phyloP scores from a whole-genome alignment of 768 basidiomycete species.

The Mycena epipterygia region DNA sequence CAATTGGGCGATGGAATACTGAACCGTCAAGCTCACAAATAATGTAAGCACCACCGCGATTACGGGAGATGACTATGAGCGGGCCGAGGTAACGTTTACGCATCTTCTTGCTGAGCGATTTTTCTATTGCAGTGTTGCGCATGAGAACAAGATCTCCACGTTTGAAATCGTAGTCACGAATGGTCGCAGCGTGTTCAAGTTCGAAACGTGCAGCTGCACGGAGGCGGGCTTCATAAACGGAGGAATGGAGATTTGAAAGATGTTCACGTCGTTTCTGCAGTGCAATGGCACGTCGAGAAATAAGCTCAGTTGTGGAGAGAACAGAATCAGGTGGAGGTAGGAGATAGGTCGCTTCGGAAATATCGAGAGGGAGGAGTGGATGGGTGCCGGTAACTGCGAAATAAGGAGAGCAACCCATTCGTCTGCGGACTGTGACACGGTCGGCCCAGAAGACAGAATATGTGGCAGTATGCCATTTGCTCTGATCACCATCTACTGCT shows the following conservation, averaged over 20 bases:
- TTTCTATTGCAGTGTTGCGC: too few relatives aligned
- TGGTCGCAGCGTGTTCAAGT: constrained; percentile 35
- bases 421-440: constrained; percentile 31
- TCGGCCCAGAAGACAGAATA: constrained; percentile 40
- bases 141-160: too few relatives aligned
- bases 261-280: constrained; percentile 38
- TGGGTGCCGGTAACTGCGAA: constrained; percentile 34
- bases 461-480: constrained; percentile 22
- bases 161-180: constrained; percentile 44
- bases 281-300: constrained; percentile 37
- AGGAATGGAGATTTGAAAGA: constrained; percentile 24
- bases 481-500: constrained; percentile 22
- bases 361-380: constrained; percentile 37
- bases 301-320: constrained; percentile 41
- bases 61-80: constrained; percentile 44
- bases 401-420: constrained; percentile 35
- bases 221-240: constrained; percentile 17
- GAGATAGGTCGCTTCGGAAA: too few relatives aligned
- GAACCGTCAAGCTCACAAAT: constrained; percentile 9
- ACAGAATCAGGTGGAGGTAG: constrained; percentile 27
- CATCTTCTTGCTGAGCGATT: constrained; percentile 46
- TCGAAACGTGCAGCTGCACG: constrained; percentile 35
- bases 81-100: constrained; percentile 49
- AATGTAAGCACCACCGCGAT: constrained; percentile 42
- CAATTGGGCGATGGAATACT: constrained; percentile 27